Conservation (phyloP, 768 basidiomycete species). For the Floccularia luteovirens region DNA sequence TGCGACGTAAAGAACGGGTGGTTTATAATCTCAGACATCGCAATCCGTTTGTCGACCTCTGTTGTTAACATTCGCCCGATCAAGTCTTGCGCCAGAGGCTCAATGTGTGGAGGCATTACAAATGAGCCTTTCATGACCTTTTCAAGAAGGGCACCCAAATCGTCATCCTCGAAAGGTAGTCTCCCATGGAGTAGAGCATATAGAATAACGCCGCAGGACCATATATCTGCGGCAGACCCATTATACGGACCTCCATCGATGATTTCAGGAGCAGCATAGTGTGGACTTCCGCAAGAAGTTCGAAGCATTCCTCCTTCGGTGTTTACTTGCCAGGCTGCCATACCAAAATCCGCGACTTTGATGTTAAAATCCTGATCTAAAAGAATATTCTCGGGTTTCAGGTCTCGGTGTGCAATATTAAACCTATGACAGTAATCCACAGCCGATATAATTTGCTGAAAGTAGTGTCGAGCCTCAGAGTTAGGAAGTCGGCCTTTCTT, state of each 20-base stretch:
- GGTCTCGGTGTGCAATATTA: conserved; percentile 89
- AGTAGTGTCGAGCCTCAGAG: conserved; percentile 75
- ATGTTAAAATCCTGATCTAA: conserved; percentile 78
- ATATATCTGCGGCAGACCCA: conserved; percentile 86
- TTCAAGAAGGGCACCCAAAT: conserved; percentile 66
- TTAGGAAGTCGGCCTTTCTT: conserved; percentile 63
- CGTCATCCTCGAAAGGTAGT: conserved; percentile 92
- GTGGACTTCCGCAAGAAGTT: conserved; percentile 91
- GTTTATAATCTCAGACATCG: conserved; percentile 68
- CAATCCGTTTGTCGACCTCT: conserved; percentile 70
- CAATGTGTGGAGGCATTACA: conserved; percentile 67
- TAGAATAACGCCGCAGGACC: conserved; percentile 94
- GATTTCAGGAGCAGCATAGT: conserved; percentile 93
- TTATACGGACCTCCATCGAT: conserved; percentile 78
- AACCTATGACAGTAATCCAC: conserved; percentile 93
- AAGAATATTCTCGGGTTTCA: conserved; percentile 92
- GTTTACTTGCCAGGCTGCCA: conserved; percentile 85
- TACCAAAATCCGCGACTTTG: conserved; percentile 97
- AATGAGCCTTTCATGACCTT: conserved; percentile 73
- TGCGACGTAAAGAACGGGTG: conserved; percentile 75
- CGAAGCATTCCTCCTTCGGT: conserved; percentile 41
- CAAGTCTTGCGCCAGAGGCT: conserved; percentile 65
- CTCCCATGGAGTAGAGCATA: conserved; percentile 81
- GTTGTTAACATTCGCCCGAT: conserved; percentile 75
- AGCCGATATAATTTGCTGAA: conserved; percentile 89